Conservation (phyloP, 176 grass and related monocot species). For the Bromus sterilis region DNA sequence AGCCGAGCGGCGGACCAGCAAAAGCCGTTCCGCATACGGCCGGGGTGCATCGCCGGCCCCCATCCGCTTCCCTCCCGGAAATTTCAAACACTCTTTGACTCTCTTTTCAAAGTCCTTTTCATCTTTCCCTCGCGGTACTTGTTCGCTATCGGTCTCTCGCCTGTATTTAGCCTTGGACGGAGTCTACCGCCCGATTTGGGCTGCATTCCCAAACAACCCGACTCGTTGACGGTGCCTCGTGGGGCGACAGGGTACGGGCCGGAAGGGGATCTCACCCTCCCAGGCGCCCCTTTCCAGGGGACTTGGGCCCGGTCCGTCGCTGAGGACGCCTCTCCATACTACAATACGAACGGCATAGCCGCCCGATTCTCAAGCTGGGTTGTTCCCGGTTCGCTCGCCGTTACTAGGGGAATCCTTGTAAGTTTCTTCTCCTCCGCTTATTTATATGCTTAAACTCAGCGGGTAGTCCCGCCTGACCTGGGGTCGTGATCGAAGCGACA, state of each 20-base stretch:
- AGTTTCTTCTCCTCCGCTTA: not conserved
- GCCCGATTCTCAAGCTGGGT: not conserved
- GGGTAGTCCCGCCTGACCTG: too few species aligned
- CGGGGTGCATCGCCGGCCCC: constrained; percentile 48
- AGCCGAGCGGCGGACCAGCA: constrained; percentile 27
- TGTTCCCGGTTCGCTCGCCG: not conserved
- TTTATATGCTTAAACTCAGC: too few species aligned
- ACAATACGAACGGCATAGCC: too few species aligned
- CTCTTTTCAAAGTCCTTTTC: not conserved
- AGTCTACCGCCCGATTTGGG: constrained; percentile 45
- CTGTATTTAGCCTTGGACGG: constrained; percentile 59
- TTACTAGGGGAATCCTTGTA: not conserved
- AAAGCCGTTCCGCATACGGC: constrained; percentile 20
- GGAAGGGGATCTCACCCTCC: constrained; percentile 56
- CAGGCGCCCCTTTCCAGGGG: constrained; percentile 39
- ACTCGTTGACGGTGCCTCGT: constrained; percentile 50
- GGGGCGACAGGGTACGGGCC: constrained; percentile 39
- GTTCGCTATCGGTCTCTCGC: constrained; percentile 70
- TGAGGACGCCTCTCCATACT: constrained; percentile 18
- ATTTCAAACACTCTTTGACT: constrained; percentile 67
- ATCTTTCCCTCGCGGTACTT: constrained; percentile 51
- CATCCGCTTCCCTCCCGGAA: constrained; percentile 58
- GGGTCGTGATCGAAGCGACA: too few species aligned
- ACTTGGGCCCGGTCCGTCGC: constrained; percentile 18
- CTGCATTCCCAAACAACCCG: constrained; percentile 60